These are phyloP conservation scores for Gloeopeniophorella convolvens DNA, from an alignment of 768 basidiomycete genomes.

Conservation along the genomic window DNA sequence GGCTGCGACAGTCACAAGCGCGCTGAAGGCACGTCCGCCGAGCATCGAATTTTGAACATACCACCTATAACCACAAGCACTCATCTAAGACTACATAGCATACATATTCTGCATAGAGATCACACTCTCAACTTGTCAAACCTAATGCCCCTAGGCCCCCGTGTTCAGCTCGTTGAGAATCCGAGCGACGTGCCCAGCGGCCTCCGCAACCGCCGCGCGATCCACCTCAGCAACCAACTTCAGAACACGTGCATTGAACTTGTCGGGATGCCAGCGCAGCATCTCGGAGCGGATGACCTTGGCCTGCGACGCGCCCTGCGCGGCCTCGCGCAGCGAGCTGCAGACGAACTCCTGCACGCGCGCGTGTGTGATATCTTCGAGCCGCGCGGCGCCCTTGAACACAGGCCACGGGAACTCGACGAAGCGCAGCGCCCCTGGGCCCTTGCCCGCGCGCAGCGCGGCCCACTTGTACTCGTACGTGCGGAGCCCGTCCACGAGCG, in stretches of 20 bases:
- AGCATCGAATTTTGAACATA: too few species aligned
- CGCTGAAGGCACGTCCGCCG: too few species aligned
- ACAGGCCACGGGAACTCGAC: slow-evolving; percentile 41
- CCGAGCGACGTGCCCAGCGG: slow-evolving; percentile 35
- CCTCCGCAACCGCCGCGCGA: slow-evolving; percentile 29
- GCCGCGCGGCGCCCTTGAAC: slow-evolving; percentile 21
- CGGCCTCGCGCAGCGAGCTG: slow-evolving; percentile 28
- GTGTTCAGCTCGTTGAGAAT: slow-evolving; percentile 34
- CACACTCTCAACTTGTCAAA: too few species aligned
- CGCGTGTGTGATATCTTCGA: slow-evolving; percentile 32
- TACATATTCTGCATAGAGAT: background rate
- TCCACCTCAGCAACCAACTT: slow-evolving; percentile 31
- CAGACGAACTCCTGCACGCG: slow-evolving; percentile 36
- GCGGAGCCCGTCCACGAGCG: background rate
- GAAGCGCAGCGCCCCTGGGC: slow-evolving; percentile 21
- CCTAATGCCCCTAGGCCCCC: background rate
- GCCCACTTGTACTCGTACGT: slow-evolving; percentile 20
- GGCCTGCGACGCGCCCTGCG: slow-evolving; percentile 28
- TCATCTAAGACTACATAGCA: too few species aligned
- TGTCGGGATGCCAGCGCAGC: slow-evolving; percentile 51
- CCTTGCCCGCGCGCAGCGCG: background rate
- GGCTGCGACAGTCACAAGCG: too few species aligned
- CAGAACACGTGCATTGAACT: slow-evolving; percentile 36
- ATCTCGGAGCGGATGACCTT: slow-evolving; percentile 40
- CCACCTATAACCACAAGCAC: too few species aligned